Evolutionary conservation across 345 rosid genomes (phyloP).

Genomic region (Eucalyptus lansdowneana): DNA sequence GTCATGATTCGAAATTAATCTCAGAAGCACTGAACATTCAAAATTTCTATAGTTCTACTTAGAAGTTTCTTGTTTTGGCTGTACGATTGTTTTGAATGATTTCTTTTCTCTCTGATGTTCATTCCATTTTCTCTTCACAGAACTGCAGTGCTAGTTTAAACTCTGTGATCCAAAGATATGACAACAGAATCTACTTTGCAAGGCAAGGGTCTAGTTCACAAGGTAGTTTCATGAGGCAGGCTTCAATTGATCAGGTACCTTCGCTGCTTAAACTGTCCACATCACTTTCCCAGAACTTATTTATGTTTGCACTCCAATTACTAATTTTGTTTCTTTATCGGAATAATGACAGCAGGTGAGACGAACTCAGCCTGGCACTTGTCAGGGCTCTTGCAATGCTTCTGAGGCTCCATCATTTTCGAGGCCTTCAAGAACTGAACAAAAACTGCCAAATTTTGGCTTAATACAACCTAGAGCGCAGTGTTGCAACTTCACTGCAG

Average conservation of each 20-base stretch:
- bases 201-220: slow-evolving; percentile 60
- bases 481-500: slow-evolving; percentile 1
- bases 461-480: background rate
- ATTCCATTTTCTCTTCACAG: slow-evolving; percentile 13
- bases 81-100: background rate
- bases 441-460: background rate
- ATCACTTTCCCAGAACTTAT: background rate
- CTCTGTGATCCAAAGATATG: slow-evolving; percentile 34
- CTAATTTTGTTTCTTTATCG: background rate
- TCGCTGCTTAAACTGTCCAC: background rate
- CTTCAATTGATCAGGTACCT: slow-evolving; percentile 34
- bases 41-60: background rate
- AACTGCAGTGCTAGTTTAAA: slow-evolving; percentile 68
- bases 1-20: background rate
- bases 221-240: slow-evolving; percentile 65
- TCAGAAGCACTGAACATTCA: background rate
- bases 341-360: background rate
- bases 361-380: background rate
- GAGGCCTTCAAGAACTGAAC: slow-evolving; percentile 20
- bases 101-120: background rate
- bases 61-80: background rate
- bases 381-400: background rate
- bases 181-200: slow-evolving; percentile 43
- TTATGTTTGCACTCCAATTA: background rate
- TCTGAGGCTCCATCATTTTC: slow-evolving; percentile 36